These are phyloP conservation scores for Yamadazyma diddensiae DNA, from an alignment of 1,139 yeast species.

Conservation along the genomic window DNA sequence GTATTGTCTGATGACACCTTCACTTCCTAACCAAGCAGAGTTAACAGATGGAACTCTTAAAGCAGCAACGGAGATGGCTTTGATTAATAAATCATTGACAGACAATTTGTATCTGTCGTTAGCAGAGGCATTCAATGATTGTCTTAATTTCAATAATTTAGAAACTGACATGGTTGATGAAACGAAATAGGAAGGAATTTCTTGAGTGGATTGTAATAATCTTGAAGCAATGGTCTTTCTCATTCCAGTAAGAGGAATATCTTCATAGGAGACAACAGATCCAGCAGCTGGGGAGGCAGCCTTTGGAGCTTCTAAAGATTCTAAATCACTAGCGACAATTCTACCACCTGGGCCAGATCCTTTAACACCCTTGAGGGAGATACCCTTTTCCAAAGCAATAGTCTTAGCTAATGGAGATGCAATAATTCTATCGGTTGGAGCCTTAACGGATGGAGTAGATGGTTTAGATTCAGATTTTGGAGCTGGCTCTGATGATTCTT, in stretches of 20 bases:
- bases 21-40: slow-evolving; percentile 87
- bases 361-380: slow-evolving; percentile 76
- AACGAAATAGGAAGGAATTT: slow-evolving; percentile 89
- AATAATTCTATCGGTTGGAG: slow-evolving; percentile 62
- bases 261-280: slow-evolving; percentile 62
- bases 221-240: slow-evolving; percentile 92
- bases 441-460: slow-evolving; percentile 21
- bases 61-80: slow-evolving; percentile 90
- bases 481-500: slow-evolving; percentile 15
- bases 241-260: slow-evolving; percentile 86
- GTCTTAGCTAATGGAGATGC: slow-evolving; percentile 97
- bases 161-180: slow-evolving; percentile 83
- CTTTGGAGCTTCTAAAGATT: slow-evolving; percentile 50
- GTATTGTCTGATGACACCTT: slow-evolving; percentile 91
- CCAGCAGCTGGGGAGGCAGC: slow-evolving; percentile 42
- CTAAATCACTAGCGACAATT: slow-evolving; percentile 87
- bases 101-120: slow-evolving; percentile 90
- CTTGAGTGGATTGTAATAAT: slow-evolving; percentile 79
- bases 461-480: slow-evolving; percentile 20
- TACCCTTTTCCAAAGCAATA: slow-evolving; percentile 89
- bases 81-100: slow-evolving; percentile 89
- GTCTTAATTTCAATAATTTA: slow-evolving; percentile 88
- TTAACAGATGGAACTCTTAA: slow-evolving; percentile 91
- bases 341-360: slow-evolving; percentile 97
- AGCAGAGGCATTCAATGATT: slow-evolving; percentile 79